Conservation (phyloP, 2,329 filamentous ascomycete species). For the Diaporthe australafricana region DNA sequence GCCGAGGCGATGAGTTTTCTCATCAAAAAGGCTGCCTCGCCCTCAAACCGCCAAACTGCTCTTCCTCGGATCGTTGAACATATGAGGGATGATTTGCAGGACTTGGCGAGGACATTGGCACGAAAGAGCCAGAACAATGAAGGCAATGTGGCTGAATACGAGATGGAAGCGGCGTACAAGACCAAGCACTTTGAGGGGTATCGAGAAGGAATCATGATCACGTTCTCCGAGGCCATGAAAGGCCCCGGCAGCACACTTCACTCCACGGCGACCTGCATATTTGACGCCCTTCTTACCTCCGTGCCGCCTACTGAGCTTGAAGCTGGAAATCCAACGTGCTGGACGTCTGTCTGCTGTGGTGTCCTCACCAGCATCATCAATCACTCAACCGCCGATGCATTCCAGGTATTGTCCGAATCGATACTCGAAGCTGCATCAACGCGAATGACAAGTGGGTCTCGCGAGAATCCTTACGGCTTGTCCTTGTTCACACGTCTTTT, state of each 20-base stretch:
- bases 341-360: conserved; percentile 78
- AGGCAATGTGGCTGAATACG: conserved; percentile 25
- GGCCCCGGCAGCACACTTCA: conserved; percentile 70
- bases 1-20: conserved; percentile 96
- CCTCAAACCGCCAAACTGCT: conserved; percentile 79
- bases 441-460: conserved; percentile 49
- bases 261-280: conserved; percentile 67
- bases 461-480: conserved; percentile 53
- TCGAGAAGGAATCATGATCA: conserved; percentile 88
- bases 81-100: conserved; percentile 75
- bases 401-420: conserved; percentile 73
- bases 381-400: conserved; percentile 80
- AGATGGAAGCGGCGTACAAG: conserved; percentile 49
- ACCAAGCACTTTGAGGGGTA: conserved; percentile 75
- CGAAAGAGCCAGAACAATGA: conserved; percentile 2
- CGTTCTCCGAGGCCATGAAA: conserved; percentile 87
- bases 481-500: conserved; percentile 69
- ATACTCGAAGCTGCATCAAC: conserved; percentile 64
- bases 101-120: conserved; percentile 41
- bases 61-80: conserved; percentile 78
- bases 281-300: conserved; percentile 62
- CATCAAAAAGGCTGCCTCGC: conserved; percentile 85
- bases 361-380: conserved; percentile 86
- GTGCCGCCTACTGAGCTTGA: conserved; percentile 63
- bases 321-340: conserved; percentile 59